Percentiles rank a stretch among this genome's conserved stretches.
phyloP scores from a whole-genome alignment of 2,329 filamentous ascomycete genomes.

The Aspergillus arachidicola region DNA sequence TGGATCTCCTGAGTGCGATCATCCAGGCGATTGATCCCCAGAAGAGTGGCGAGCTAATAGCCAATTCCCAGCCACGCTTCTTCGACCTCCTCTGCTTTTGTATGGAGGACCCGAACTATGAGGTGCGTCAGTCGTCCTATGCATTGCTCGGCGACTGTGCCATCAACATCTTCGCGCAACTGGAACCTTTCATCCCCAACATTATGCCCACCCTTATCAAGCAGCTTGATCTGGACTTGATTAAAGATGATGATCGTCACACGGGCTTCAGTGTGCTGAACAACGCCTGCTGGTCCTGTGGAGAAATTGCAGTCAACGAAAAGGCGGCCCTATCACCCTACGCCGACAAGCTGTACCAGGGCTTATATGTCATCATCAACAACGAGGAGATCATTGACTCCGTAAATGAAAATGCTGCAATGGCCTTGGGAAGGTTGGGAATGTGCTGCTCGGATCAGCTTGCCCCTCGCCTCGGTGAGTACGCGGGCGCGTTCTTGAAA shows the following conservation, averaged over 20 bases:
- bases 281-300: conserved; percentile 96
- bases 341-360: conserved; percentile 73
- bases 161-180: conserved; percentile 82
- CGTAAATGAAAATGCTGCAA: conserved; percentile 90
- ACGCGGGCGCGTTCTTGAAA: conserved; percentile 78
- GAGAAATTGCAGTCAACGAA: conserved; percentile 84
- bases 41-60: conserved; percentile 76
- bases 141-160: conserved; percentile 92
- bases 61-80: conserved; percentile 75
- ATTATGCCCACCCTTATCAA: conserved; percentile 79
- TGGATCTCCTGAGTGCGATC: conserved; percentile 90
- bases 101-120: conserved; percentile 87
- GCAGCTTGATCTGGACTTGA: conserved; percentile 80
- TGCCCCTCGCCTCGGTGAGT: conserved; percentile 75
- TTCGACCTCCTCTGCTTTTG: conserved; percentile 90
- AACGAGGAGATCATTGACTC: conserved; percentile 84
- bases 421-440: conserved; percentile 85
- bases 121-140: conserved; percentile 94
- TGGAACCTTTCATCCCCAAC: conserved; percentile 71
- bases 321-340: conserved; percentile 73
- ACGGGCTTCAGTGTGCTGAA: conserved; percentile 90
- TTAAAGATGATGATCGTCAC: conserved; percentile 78
- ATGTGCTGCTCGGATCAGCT: conserved; percentile 75
- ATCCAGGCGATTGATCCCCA: conserved; percentile 80
- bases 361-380: conserved; percentile 78